Base-by-base conservation (phyloP, 768 basidiomycete species). In the Goffeauzyma gilvescens region DNA sequence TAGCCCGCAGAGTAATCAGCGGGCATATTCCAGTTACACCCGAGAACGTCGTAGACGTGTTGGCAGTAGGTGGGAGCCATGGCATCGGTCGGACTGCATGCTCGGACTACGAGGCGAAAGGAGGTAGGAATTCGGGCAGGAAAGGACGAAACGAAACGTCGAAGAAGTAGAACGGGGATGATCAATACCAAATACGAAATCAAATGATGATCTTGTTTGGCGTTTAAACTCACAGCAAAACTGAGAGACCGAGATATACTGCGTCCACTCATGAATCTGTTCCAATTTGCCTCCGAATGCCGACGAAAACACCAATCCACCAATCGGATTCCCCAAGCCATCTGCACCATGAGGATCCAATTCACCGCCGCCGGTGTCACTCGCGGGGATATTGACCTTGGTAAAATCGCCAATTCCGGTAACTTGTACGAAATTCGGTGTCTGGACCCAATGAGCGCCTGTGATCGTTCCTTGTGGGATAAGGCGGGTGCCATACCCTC, bases 331-430 rank as follows among this genome's bases (percentile, higher is more conserved):
- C 22, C 66, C 65, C 42, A 68, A 65, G 32, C 71, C 67, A 24
- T 55, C 53, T 0, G 62, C 62, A 4, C 66, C 65, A 57, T 70
- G 69, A 17, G 68, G 68, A 50, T 69, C 68, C 23, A 69, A 60
- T 55, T 68, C 68, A 42, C 68, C 68, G 43, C 68, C 68, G 20
- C 50, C 53, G 39, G 68, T 67, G 38, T 57, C 61, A 32, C 60
- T 61, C 8, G 34, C 22, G 2, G 49, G 50, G 46, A 69, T 63
- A 58, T 69, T 68, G 49, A 70, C 51, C 50, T 58, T 63, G 37
- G 65, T 67, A 24, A 68, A 57, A 50, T 69, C 67, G 22, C 66
- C 68, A 14, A 57, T 55, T 67, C 77, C 82, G 35, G 57, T 58
- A 30, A 60, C 54, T 49, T 69, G 68, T 32, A 63, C 57, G 50